These are phyloP conservation scores for Neltuma alba DNA, from an alignment of 306 rosid genomes.

Conservation along the genomic window DNA sequence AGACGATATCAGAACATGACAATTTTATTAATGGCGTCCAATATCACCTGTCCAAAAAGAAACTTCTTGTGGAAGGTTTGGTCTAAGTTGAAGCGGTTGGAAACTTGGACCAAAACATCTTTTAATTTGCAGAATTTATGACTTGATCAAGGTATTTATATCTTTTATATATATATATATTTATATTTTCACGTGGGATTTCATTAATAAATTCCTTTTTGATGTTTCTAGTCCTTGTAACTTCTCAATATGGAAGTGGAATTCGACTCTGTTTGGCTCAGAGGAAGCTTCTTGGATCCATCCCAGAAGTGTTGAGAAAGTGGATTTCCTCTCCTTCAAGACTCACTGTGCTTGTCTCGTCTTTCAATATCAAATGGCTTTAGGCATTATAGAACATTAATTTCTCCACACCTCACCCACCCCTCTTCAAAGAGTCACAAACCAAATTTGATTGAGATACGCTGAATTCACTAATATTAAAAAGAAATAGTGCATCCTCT, in stretches of 20 bases:
- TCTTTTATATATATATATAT: not conserved
- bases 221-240: not conserved
- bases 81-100: slow-evolving; percentile 39
- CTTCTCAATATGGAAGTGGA: not conserved
- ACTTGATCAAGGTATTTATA: slow-evolving; percentile 25
- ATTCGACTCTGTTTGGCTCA: not conserved
- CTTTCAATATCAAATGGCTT: slow-evolving; percentile 17
- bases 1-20: slow-evolving; percentile 9
- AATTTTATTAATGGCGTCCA: slow-evolving; percentile 37
- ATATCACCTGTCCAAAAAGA: slow-evolving; percentile 32
- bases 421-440: not conserved
- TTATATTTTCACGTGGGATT: slow-evolving; percentile 34
- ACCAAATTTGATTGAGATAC: not conserved
- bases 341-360: slow-evolving; percentile 4
- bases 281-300: slow-evolving; percentile 29
- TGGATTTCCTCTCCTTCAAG: not conserved
- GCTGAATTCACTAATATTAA: not conserved
- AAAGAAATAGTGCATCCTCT: not conserved
- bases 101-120: slow-evolving; percentile 40
- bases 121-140: slow-evolving; percentile 1
- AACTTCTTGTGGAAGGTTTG: slow-evolving; percentile 27
- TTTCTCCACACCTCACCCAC: not conserved
- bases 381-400: not conserved
- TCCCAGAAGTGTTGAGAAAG: not conserved
- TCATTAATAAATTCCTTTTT: not conserved